Conservation (phyloP, 768 basidiomycete genomes). For the Tylopilus subfusipes region DNA sequence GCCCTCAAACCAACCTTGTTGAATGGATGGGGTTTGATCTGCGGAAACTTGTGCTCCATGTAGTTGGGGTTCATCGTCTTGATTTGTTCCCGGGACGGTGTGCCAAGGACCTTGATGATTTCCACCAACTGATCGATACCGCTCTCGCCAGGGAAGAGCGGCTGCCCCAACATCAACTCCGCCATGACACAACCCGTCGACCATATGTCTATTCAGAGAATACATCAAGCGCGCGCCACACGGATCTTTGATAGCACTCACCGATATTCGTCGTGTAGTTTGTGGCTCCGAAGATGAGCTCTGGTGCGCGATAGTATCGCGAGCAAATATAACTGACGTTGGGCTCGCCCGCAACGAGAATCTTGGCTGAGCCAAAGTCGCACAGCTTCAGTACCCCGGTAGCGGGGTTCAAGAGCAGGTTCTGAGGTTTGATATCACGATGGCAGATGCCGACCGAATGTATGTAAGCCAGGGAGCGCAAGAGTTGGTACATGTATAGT, state of each 20-base stretch:
- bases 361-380: constrained; percentile 99
- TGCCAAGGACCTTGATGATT: constrained; percentile 99
- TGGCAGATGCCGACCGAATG: constrained; percentile 99
- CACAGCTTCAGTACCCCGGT: constrained; percentile 97
- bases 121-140: constrained; percentile 99
- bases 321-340: constrained; percentile 99
- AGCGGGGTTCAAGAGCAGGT: constrained; percentile 93
- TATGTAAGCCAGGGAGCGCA: constrained; percentile 98
- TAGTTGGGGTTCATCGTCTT: constrained; percentile 99
- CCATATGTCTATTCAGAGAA: constrained; percentile 77
- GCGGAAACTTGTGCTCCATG: constrained; percentile 99
- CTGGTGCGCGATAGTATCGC: constrained; percentile 97
- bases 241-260: constrained; percentile 38
- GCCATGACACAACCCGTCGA: constrained; percentile 99
- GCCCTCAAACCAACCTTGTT: constrained; percentile 62
- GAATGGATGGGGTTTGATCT: constrained; percentile 99
- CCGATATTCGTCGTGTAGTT: constrained; percentile 99
- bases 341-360: constrained; percentile 94
- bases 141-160: constrained; percentile 97
- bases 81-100: constrained; percentile 98
- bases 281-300: constrained; percentile 98
- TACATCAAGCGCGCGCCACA: constrained; percentile 6
- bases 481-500: constrained; percentile 98
- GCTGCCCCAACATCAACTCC: constrained; percentile 98
- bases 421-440: constrained; percentile 99